phyloP scores from a whole-genome alignment of 208 protist species.

The Trypanosoma rangeli region DNA sequence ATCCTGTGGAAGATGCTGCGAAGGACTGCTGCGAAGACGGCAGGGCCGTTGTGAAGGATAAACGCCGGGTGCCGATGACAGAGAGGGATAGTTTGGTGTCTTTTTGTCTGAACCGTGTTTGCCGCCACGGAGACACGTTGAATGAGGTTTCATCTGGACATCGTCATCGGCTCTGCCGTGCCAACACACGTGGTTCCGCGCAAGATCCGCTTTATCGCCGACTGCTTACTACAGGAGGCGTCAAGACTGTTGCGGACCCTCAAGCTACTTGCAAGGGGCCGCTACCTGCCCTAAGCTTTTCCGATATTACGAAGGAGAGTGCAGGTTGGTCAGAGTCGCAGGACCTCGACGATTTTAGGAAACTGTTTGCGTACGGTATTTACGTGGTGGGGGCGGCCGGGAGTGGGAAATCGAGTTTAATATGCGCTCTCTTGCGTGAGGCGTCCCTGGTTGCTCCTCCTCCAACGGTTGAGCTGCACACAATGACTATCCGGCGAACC shows the following conservation, averaged over 20 bases:
- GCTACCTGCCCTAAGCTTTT: constrained; percentile 19
- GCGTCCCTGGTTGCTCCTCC: neutral
- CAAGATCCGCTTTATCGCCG: constrained; percentile 3
- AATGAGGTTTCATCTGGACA: neutral
- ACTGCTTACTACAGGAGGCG: constrained; percentile 17
- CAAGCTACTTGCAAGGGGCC: neutral
- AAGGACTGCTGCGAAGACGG: neutral
- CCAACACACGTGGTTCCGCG: neutral
- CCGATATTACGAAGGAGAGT: constrained; percentile 15
- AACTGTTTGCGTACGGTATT: constrained; percentile 17
- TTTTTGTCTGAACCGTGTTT: neutral
- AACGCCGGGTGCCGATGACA: neutral
- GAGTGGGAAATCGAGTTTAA: constrained; percentile 17
- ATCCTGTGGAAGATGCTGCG: neutral
- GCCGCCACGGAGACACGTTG: neutral
- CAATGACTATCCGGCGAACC: constrained; percentile 18
- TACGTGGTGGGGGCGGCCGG: constrained; percentile 17
- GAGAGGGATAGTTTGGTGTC: neutral
- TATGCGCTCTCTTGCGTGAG: constrained; percentile 2
- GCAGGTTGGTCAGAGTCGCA: neutral
- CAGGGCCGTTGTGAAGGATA: neutral
- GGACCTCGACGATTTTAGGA: constrained; percentile 23
- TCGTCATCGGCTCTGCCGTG: constrained; percentile 13
- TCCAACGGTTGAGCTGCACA: constrained; percentile 11
- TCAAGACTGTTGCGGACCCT: neutral